Evolutionary conservation across 768 basidiomycete species (phyloP), one percentile per base, ranked within the genome.

Genomic region (Termitomyces sp.): DNA sequence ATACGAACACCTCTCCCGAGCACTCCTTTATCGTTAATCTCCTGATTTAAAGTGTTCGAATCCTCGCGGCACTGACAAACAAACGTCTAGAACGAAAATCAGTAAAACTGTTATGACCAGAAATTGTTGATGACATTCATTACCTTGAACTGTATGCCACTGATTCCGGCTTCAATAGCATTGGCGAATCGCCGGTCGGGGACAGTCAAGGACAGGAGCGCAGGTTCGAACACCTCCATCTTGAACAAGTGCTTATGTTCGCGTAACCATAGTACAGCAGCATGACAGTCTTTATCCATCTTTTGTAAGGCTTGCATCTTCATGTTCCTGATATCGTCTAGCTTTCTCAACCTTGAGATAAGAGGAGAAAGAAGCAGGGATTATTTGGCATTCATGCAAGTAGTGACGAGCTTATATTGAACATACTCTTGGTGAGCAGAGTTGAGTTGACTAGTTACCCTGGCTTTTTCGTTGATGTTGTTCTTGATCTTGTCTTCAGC

Each of bases 171-270:
- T 69, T 98, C 95, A 9, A 97, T 82, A 4, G 87, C 83, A 67
- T 84, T 77, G 1, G 84, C 83, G 59, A 78, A 92, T 43, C 68
- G 63, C 65, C 71, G 75, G 69, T 94, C 81, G 16, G 86, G 84
- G 14, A 96, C 81, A 20, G 75, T 85, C 44, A 93, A 74, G 13
- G 83, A 82, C 59, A 99, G 78, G 64, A 86, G 76, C 0, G 94
- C 85, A 16, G 97, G 96, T 71, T 95, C 91, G 60, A 89, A 85
- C n/a, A 98, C 85, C 56, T 87, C 80, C 82, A 86, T 87, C 69
- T 82, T 83, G 77, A 98, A 94, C 58, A 74, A 73, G 61, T 80
- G 64, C 50, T 75, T 78, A 67, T 95, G 86, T 13, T 76, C 66
- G 14, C 91, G 81, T 49, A 95, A 75, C 91, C 93, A 95, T 3